Evolutionary conservation across 2,329 filamentous ascomycete genomes (phyloP).

Genomic region (Diaporthe sp.): DNA sequence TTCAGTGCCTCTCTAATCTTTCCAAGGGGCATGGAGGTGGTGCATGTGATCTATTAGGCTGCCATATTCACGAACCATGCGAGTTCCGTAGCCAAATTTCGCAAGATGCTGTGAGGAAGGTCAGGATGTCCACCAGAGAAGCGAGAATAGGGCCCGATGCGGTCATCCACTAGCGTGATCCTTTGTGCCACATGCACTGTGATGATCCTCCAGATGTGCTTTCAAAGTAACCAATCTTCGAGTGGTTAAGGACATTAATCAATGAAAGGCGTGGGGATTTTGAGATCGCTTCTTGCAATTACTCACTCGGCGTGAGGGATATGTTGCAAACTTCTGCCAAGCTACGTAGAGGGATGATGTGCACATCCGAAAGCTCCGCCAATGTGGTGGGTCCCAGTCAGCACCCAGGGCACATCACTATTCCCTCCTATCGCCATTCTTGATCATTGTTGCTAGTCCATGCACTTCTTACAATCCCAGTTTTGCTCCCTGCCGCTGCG

Average conservation of each 20-base stretch:
- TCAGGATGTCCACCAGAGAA: not conserved
- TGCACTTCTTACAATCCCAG: not conserved
- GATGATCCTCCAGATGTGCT: not conserved
- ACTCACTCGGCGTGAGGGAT: not conserved
- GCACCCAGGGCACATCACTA: not conserved
- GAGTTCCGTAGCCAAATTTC: accelerated
- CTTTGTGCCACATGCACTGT: not conserved
- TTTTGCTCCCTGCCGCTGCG: not conserved
- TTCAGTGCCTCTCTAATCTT: no score
- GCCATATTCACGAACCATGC: no score
- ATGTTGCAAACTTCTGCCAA: not conserved
- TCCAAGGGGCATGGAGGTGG: no score
- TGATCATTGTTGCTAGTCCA: no score
- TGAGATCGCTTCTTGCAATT: not conserved
- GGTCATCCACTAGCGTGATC: not conserved
- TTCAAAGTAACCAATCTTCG: no score
- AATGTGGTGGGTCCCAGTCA: not conserved
- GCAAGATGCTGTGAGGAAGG: no score
- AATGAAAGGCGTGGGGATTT: not conserved
- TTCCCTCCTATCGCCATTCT: not conserved
- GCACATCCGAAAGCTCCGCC: not conserved
- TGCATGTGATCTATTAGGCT: no score
- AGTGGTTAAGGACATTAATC: accelerated
- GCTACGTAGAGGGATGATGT: no score
- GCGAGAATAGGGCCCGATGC: no score